Evolutionary conservation across 2,329 filamentous ascomycete genomes (phyloP), one percentile per base, ranked within the genome.

Genomic region (Beauveria bassiana): DNA sequence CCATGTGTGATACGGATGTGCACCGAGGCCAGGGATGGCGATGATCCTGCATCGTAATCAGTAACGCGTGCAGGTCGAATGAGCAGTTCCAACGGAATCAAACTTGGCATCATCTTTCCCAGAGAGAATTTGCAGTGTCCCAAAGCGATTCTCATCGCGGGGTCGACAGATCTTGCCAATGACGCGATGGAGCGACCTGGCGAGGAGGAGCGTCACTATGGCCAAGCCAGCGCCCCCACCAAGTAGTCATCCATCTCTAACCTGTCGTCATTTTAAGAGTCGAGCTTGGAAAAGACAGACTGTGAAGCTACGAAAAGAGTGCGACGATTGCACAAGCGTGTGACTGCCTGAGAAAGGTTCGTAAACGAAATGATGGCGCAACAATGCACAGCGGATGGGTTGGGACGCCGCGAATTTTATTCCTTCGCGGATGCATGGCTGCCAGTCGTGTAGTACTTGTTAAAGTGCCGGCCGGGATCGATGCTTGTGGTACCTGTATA

Each of bases 1-100:
- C 66, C 62, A 68, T 3, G 66, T 68, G 45, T 64, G 52, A 10
- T 65, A 61, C 3, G 64, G 64, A 60, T 65, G 49, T 1, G 64
- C 64, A 2, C 64, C 65, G 1, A 68, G 65, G 26, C 66, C 63
- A 46, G 67, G 65, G 38, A 67, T 62, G 16, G 66, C 63, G 43
- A 68, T 43, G 46, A 68, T 68, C 8, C 65, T 66, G 28, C 28
- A 18, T 53, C 12, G 31, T 14, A 34, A n/a, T 46, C 1, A 51
- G 54, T 31, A 18, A 59, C 20, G 14, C 51, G 9, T 49, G 14
- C n/a, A n/a, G n/a, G 1, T 45, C 43, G 31, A 24, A 28, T 5
- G 22, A 40, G 14, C 3, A 52, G 45, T 18, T 7, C 4, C 24
- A 43, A 50, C 56, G 22, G 9, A 65, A 59, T 63, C 59, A n/a